Base-by-base conservation (phyloP, 1,139 yeast species). In the Spathaspora sp. region DNA sequence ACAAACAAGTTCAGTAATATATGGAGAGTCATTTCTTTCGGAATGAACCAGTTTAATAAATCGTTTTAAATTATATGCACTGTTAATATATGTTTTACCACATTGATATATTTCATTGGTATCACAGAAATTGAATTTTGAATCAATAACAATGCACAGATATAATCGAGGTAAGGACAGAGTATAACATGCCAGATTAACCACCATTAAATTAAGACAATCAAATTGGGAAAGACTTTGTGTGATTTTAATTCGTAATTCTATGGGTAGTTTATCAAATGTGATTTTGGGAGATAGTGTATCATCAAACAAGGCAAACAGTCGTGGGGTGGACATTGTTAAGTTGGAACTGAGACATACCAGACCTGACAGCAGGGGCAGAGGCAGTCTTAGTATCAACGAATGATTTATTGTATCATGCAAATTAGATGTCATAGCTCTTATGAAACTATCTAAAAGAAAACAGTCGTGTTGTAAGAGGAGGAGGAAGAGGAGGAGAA, bases 141-240 rank as follows among this genome's bases (percentile, higher is more conserved):
- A 61, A 53, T 78, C 80, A 2, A 78, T 61, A 1, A 74, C 58
- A 1, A 78, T 63, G 34, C 65, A 62, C 40, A 66, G 68, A 52
- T 72, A 74, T 26, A 78, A 51, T 13, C 72, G 54, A 0, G 67
- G 66, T 8, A 66, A 51, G 0, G 74, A 64, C 1, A 69, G 56
- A 1, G 47, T 49, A 47, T 67, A 65, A 52, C 74, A 57, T 2
- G 61, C 47, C 33, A 52, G 64, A 49, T 61, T 65, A 0, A 69
- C 68, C 6, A 60, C 52, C 38, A 76, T 49, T 17, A 78, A 53
- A 47, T 56, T 67, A 8, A 74, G 51, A 29, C 73, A 60, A 49
- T 74, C 81, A 45, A 68, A 64, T 52, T 78, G 82, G 13, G 71
- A 59, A 24, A 77, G 55, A n/a, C 63, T 49, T 27, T 61, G 57